phyloP scores from a whole-genome alignment of 495 filamentous ascomycete genomes.

The Tuber magnatum region DNA sequence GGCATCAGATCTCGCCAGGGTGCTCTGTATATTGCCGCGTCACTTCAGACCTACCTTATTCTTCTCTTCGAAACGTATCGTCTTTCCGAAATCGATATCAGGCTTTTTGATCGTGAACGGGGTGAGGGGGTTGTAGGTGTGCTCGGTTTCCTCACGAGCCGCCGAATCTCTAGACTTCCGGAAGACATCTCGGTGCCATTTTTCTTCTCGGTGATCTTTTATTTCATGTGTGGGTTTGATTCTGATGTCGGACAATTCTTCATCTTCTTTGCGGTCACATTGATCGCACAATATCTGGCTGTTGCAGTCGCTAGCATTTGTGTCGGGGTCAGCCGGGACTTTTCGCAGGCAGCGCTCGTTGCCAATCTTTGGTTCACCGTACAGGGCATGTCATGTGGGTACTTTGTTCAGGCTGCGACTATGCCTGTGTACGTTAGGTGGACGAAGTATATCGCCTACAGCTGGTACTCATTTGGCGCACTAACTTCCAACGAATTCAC shows the following conservation, averaged over 20 bases:
- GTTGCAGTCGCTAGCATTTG: conserved; percentile 56
- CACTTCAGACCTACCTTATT: conserved; percentile 65
- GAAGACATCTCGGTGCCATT: conserved; percentile 66
- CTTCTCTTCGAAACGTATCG: conserved; percentile 66
- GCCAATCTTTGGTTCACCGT: conserved; percentile 64
- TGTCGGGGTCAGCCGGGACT: conserved; percentile 55
- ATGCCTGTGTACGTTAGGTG: conserved; percentile 68
- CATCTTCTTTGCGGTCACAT: conserved; percentile 56
- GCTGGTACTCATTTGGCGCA: conserved; percentile 62
- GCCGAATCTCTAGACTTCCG: conserved; percentile 57
- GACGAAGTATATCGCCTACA: conserved; percentile 57
- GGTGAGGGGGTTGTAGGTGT: conserved; percentile 64
- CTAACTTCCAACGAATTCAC: conserved; percentile 63
- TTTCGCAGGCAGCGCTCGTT: conserved; percentile 56
- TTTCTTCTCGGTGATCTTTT: conserved; percentile 51
- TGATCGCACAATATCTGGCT: conserved; percentile 61
- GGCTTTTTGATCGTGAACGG: conserved; percentile 64
- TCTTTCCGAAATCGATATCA: conserved; percentile 58
- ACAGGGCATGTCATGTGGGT: conserved; percentile 64
- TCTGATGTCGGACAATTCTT: conserved; percentile 56
- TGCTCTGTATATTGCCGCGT: conserved; percentile 59
- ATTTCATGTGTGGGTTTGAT: conserved; percentile 70
- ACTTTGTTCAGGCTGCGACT: conserved; percentile 61
- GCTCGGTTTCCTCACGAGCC: conserved; percentile 57
- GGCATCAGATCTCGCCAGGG: conserved; percentile 62